Conservation (phyloP, 306 rosid genomes). For the Potentilla sterilis region DNA sequence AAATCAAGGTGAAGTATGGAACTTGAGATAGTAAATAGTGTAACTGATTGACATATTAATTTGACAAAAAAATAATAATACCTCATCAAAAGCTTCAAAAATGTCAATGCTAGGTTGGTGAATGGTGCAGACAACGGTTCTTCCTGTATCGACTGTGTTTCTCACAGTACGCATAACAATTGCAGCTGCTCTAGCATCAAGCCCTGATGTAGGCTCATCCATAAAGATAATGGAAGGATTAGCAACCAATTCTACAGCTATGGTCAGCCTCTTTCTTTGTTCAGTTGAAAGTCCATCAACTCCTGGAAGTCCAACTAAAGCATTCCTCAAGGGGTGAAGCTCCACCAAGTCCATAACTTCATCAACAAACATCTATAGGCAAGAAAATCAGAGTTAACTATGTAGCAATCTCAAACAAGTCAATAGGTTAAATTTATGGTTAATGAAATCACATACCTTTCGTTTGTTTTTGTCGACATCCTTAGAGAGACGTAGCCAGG, state of each 20-base stretch:
- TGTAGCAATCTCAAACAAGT: background rate
- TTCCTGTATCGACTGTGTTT: slow-evolving; percentile 81
- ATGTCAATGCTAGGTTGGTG: slow-evolving; percentile 92
- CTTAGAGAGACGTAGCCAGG: slow-evolving; percentile 67
- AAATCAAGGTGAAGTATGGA: background rate
- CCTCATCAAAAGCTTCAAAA: slow-evolving; percentile 91
- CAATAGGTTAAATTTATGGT: background rate
- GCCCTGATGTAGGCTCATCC: slow-evolving; percentile 97
- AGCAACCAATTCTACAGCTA: slow-evolving; percentile 85
- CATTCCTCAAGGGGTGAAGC: slow-evolving; percentile 51
- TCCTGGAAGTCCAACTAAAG: slow-evolving; percentile 83
- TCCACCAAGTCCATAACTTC: slow-evolving; percentile 86
- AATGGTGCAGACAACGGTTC: slow-evolving; percentile 94
- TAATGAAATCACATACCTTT: slow-evolving; percentile 22
- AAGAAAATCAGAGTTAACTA: slow-evolving; percentile 1
- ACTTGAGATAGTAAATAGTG: background rate
- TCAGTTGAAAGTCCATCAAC: slow-evolving; percentile 79
- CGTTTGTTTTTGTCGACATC: slow-evolving; percentile 56
- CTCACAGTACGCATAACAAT: slow-evolving; percentile 92
- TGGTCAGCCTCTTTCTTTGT: slow-evolving; percentile 81
- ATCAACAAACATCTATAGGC: slow-evolving; percentile 57
- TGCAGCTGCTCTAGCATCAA: slow-evolving; percentile 91
- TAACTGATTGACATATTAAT: background rate
- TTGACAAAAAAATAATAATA: slow-evolving; percentile 11
- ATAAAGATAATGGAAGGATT: slow-evolving; percentile 89